Evolutionary conservation across 2,329 filamentous ascomycete species (phyloP).

Genomic region (Botrytis cinerea): DNA sequence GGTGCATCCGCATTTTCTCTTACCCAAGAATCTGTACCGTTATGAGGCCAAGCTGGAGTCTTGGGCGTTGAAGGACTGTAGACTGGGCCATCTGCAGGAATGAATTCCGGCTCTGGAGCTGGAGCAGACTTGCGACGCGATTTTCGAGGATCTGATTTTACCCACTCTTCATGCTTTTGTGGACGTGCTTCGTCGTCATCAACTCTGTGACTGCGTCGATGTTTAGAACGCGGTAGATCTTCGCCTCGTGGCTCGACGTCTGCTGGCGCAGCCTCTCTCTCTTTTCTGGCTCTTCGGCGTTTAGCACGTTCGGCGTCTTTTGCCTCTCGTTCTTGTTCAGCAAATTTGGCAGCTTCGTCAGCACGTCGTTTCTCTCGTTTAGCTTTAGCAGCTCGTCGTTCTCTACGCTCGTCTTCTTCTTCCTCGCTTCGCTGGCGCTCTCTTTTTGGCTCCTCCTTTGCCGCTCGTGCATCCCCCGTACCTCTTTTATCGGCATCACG

Average conservation of each 20-base stretch:
- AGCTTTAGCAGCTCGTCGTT: constrained; percentile 58
- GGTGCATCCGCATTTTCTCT: constrained; percentile 65
- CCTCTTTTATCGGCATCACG: constrained; percentile 52
- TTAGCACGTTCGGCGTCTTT: constrained; percentile 50
- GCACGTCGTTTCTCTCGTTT: constrained; percentile 51
- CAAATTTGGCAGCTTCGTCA: constrained; percentile 52
- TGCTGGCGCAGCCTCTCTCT: constrained; percentile 46
- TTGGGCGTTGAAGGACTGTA: constrained; percentile 37
- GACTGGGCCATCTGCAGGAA: constrained; percentile 37
- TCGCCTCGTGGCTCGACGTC: constrained; percentile 50
- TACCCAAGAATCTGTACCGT: constrained; percentile 66
- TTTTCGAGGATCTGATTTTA: constrained; percentile 42
- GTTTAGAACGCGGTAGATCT: constrained; percentile 47
- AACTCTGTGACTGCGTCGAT: constrained; percentile 51
- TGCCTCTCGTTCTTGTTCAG: constrained; percentile 36
- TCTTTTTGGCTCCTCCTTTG: constrained; percentile 58
- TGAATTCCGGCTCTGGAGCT: constrained; percentile 42
- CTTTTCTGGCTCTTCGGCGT: constrained; percentile 50
- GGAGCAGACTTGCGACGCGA: constrained; percentile 47
- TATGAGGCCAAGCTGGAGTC: constrained; percentile 58
- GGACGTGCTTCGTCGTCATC: constrained; percentile 58
- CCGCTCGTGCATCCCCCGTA: constrained; percentile 54
- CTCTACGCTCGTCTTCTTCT: constrained; percentile 63
- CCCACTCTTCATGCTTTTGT: constrained; percentile 55
- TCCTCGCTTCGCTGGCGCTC: constrained; percentile 57